phyloP scores from a whole-genome alignment of 2,329 filamentous ascomycete genomes.

The Trichothecium roseum region DNA sequence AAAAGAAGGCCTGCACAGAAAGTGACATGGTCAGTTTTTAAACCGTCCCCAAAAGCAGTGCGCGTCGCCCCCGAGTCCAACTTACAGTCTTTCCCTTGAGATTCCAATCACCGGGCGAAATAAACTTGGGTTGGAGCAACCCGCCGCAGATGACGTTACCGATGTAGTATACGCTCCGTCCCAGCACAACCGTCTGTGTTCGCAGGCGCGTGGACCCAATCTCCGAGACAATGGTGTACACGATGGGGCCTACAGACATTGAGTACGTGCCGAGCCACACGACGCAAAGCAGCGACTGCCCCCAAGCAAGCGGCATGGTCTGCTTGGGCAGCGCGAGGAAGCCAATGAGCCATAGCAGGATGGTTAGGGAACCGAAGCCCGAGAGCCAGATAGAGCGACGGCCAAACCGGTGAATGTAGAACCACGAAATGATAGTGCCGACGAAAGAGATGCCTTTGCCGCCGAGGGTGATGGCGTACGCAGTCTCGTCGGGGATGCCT shows the following conservation, averaged over 20 bases:
- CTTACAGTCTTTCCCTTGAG: slow-evolving; percentile 10
- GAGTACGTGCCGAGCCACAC: slow-evolving; percentile 34
- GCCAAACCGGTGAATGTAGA: slow-evolving; percentile 29
- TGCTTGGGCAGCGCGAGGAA: slow-evolving; percentile 28
- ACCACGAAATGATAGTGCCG: slow-evolving; percentile 31
- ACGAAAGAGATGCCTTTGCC: slow-evolving; percentile 32
- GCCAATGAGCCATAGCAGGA: slow-evolving; percentile 32
- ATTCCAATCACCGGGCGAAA: slow-evolving; percentile 28
- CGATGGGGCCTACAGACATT: slow-evolving; percentile 31
- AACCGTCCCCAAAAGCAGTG: too few species aligned
- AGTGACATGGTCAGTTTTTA: slow-evolving; percentile 4
- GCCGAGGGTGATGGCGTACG: slow-evolving; percentile 30
- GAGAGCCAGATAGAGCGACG: slow-evolving; percentile 30
- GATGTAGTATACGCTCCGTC: slow-evolving; percentile 26
- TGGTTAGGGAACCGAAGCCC: slow-evolving; percentile 24
- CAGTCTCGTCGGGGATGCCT: slow-evolving; percentile 23
- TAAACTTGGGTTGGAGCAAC: slow-evolving; percentile 25
- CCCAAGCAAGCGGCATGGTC: slow-evolving; percentile 23
- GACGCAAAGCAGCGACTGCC: slow-evolving; percentile 28
- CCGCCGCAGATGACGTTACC: slow-evolving; percentile 29
- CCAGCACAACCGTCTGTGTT: slow-evolving; percentile 31
- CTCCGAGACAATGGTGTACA: slow-evolving; percentile 32
- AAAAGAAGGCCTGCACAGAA: slow-evolving; percentile 27
- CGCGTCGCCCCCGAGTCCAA: too few species aligned
- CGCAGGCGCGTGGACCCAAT: slow-evolving; percentile 30